A percentile compares a stretch with the other conserved stretches of the same genome.
Evolutionary conservation across 257 asterid genomes (phyloP).

Genomic region (Orobanche coerulescens): DNA sequence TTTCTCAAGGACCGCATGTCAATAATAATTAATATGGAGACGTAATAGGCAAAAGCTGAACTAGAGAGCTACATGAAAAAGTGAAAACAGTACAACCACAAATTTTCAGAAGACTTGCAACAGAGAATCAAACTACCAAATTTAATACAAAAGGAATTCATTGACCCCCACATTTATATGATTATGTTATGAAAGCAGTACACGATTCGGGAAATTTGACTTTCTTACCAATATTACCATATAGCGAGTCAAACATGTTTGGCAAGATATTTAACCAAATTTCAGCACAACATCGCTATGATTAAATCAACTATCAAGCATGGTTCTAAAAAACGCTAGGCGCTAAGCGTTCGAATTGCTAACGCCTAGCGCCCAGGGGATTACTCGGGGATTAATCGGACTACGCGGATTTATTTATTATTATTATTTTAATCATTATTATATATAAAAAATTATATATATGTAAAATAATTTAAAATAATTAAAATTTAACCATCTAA

Average conservation of each 20-base stretch:
- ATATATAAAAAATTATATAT: too few species aligned
- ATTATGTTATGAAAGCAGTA: not conserved
- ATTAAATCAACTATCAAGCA: too few species aligned
- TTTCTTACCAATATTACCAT: not conserved
- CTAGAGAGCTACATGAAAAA: not conserved
- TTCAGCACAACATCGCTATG: not conserved
- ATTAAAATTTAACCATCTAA: too few species aligned
- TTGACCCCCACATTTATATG: too few species aligned
- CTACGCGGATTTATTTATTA: too few species aligned
- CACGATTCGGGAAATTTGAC: not conserved
- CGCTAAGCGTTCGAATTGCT: too few species aligned
- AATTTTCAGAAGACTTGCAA: not conserved
- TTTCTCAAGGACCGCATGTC: too few species aligned
- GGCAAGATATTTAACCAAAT: slow-evolving; percentile 10
- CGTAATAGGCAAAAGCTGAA: not conserved
- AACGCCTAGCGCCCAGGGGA: too few species aligned
- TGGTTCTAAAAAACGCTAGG: too few species aligned
- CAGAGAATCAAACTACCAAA: not conserved
- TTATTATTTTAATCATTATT: too few species aligned
- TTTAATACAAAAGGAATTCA: not conserved
- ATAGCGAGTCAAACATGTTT: not conserved
- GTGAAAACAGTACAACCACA: not conserved
- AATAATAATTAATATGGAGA: not conserved
- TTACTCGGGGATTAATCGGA: too few species aligned
- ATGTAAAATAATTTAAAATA: too few species aligned